These are phyloP conservation scores for Lactuca sativa DNA, from an alignment of 129 eudicot genomes.

Conservation along the genomic window DNA sequence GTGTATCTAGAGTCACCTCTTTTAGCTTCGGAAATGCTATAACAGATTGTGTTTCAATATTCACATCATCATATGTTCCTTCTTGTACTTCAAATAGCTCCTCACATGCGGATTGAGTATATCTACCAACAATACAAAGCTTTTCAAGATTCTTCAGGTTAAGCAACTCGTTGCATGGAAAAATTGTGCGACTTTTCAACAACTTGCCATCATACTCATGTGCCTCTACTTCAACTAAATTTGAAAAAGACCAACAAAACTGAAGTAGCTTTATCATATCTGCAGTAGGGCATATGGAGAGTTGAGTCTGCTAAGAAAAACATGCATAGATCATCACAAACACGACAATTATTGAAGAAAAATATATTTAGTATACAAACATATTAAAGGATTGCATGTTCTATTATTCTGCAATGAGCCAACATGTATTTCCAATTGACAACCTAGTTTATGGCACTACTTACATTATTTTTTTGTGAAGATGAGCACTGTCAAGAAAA, in stretches of 20 bases:
- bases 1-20: background rate
- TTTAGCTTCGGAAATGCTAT: background rate
- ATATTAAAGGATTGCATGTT: no score
- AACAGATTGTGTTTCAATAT: background rate
- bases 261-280: background rate
- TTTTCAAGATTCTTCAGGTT: background rate
- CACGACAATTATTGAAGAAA: no score
- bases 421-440: no score
- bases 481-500: no score
- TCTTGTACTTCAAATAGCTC: background rate
- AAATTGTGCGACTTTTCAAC: background rate
- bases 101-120: background rate
- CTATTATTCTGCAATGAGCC: no score
- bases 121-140: background rate
- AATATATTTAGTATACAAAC: no score
- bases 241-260: background rate
- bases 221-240: background rate
- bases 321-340: no score
- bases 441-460: no score
- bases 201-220: background rate
- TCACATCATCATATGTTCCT: background rate
- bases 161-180: constrained; percentile 2
- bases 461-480: no score
- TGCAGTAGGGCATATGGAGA: no score
- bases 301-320: no score